Conservation (phyloP, 805 yeast species). For the Lachancea waltii region DNA sequence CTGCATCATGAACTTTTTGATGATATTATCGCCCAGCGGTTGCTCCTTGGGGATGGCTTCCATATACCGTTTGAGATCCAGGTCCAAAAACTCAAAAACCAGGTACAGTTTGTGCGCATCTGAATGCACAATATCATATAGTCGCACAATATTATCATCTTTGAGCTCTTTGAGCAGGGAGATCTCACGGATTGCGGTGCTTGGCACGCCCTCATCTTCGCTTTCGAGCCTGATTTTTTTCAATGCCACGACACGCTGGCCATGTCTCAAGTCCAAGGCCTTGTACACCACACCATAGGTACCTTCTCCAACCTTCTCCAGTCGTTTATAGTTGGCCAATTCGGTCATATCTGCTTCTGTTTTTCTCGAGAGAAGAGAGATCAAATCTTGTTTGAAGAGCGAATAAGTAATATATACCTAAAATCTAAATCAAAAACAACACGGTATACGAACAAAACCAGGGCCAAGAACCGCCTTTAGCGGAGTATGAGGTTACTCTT, state of each 20-base stretch:
- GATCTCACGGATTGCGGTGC: slow-evolving; percentile 95
- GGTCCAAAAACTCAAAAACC: slow-evolving; percentile 90
- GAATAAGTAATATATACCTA: slow-evolving; percentile 4
- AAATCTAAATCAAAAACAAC: slow-evolving; percentile 3
- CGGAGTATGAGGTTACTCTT: slow-evolving; percentile 12
- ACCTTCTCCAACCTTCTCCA: slow-evolving; percentile 97
- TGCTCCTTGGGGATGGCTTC: slow-evolving; percentile 81
- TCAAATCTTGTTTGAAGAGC: too few relatives aligned
- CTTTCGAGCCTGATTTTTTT: slow-evolving; percentile 92
- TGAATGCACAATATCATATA: slow-evolving; percentile 93
- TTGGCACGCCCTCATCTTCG: slow-evolving; percentile 94
- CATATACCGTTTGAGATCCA: slow-evolving; percentile 92
- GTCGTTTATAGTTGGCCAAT: slow-evolving; percentile 82
- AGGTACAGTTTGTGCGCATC: slow-evolving; percentile 84
- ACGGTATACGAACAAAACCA: slow-evolving; percentile 5
- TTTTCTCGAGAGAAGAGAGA: not conserved
- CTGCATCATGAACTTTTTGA: slow-evolving; percentile 92
- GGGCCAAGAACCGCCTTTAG: not conserved
- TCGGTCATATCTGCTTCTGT: slow-evolving; percentile 56
- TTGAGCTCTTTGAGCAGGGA: slow-evolving; percentile 91
- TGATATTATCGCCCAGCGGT: slow-evolving; percentile 77
- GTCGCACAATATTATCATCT: slow-evolving; percentile 85
- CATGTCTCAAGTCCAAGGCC: slow-evolving; percentile 74
- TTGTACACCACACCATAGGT: slow-evolving; percentile 98
- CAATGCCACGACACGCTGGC: slow-evolving; percentile 83